These are phyloP conservation scores for Epithemia pelagica DNA, from an alignment of 108 stramenopile genomes.

Conservation along the genomic window DNA sequence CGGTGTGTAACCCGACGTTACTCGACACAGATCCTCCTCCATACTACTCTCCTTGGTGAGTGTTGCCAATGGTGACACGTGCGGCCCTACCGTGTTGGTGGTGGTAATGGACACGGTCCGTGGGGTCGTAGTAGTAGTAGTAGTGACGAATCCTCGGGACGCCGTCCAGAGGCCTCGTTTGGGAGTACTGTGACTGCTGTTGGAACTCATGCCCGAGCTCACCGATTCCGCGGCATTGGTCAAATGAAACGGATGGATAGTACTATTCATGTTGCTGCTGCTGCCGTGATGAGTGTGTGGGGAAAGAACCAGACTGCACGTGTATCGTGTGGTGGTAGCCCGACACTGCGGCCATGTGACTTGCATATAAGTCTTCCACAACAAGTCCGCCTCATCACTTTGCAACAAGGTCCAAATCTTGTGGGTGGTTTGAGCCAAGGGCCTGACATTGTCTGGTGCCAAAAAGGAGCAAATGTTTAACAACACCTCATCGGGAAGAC, in stretches of 20 bases:
- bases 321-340: neutral
- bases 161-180: neutral
- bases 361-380: neutral
- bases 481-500: neutral
- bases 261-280: too few species aligned
- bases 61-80: too few species aligned
- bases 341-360: neutral
- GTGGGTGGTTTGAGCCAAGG: neutral
- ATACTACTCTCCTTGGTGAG: too few species aligned
- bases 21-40: neutral
- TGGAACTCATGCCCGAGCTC: too few species aligned
- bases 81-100: too few species aligned
- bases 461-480: neutral
- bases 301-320: neutral
- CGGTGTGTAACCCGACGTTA: neutral
- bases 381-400: neutral
- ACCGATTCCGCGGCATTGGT: too few species aligned
- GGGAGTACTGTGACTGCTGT: too few species aligned
- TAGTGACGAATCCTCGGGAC: neutral
- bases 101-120: too few species aligned
- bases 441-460: neutral
- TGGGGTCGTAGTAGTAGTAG: too few species aligned
- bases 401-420: neutral
- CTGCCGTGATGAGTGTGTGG: too few species aligned
- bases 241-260: too few species aligned